Evolutionary conservation across 805 yeast species (phyloP), one percentile per base, ranked within the genome.

Genomic region (Kodamaea neixiangensis): DNA sequence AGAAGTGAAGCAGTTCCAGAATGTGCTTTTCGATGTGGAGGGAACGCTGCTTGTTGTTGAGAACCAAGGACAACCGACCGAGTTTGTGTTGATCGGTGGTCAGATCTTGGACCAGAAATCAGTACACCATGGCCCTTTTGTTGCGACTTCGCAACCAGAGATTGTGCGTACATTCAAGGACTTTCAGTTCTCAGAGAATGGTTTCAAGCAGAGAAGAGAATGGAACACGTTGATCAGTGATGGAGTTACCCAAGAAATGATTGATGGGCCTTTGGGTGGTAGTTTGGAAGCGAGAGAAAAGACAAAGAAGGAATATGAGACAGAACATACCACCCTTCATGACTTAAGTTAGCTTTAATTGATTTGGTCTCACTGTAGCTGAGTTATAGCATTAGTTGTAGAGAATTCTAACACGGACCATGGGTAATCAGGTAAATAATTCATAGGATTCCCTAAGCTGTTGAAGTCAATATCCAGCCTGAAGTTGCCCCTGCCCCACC

Each of bases 61-160:
- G 15, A 62, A 63, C 50, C 55, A 59, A 18, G 58, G 62, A 15
- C 54, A 52, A 1, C 70, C 73, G 34, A 73, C 89, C 2, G 83
- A 85, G 57, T 84, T 89, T 61, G 84, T 86, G 3, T 56, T 89
- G 14, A 73, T 89, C 55, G 94, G 90, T 29, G 96, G 96, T 51
- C 68, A 87, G 64, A 78, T 80, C 15, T 71, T 89, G 49, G 79
- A 88, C 57, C 96, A 89, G 71, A 80, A 82, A 17, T 76, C 87
- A 50, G 87, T 89, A 29, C 97, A 90, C 63, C 86, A 90, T 64
- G 97, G 97, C n/a, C 97, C 97, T 11, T 92, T 91, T 63, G 97
- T 91, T 15, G 93, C 88, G 54, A 80, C 87, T 7, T 71, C 86
- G 19, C 75, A 77, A 49, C 87, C 83, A 47, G 81, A 80, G 55